Evolutionary conservation across 495 filamentous ascomycete species (phyloP).

Genomic region (Xylaria acuta): DNA sequence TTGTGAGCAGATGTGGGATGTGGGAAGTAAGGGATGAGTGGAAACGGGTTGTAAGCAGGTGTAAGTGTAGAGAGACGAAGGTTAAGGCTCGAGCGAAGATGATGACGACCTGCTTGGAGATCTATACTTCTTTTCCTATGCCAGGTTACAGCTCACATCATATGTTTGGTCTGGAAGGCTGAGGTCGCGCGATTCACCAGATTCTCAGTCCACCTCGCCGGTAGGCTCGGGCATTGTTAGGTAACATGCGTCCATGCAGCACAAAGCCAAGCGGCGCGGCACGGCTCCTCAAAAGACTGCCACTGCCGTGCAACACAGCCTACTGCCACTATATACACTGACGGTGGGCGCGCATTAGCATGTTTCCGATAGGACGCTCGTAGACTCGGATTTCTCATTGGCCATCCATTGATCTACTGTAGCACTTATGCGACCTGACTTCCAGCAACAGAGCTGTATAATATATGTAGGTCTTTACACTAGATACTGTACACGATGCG

Average conservation of each 20-base stretch:
- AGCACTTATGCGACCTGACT: neutral
- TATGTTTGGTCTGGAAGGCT: slow-evolving; percentile 5
- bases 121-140: neutral
- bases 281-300: neutral
- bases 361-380: neutral
- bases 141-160: neutral
- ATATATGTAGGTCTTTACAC: too few relatives aligned
- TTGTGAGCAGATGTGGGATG: neutral
- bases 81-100: neutral
- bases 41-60: neutral
- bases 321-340: neutral
- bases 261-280: neutral
- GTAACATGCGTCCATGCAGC: neutral
- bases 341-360: neutral
- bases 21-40: neutral
- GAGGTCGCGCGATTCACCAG: slow-evolving; percentile 10
- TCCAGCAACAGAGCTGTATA: neutral
- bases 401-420: neutral
- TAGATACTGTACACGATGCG: neutral
- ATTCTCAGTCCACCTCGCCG: neutral
- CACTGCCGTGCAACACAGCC: slow-evolving; percentile 6
- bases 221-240: neutral
- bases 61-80: neutral
- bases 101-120: neutral
- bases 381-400: neutral